Evolutionary conservation across 805 yeast genomes (phyloP).

Genomic region (Teunomyces tritomae): DNA sequence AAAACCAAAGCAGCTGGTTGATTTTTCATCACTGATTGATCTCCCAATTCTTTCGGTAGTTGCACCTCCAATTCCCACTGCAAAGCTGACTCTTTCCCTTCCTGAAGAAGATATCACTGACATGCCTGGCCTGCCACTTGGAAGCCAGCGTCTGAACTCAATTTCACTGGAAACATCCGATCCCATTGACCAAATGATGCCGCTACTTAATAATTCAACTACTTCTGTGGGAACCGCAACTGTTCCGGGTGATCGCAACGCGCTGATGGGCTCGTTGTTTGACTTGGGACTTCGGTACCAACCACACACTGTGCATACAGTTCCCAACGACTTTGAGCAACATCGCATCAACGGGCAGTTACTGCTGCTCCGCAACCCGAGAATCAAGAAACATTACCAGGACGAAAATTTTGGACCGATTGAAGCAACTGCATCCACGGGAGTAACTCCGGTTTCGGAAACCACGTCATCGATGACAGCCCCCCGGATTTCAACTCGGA

Average conservation of each 20-base stretch:
- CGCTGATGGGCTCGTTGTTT: conserved; percentile 3
- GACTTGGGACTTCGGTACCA: not conserved
- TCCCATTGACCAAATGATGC: conserved; percentile 26
- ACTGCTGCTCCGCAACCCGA: conserved; percentile 23
- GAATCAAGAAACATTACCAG: conserved; percentile 28
- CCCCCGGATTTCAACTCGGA: not conserved
- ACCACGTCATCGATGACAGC: no score
- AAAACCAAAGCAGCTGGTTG: no score
- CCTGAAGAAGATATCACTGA: conserved; percentile 17
- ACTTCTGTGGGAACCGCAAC: conserved; percentile 14
- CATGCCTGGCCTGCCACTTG: conserved; percentile 13
- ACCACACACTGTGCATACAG: not conserved
- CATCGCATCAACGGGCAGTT: conserved; percentile 14
- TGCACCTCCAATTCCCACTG: no score
- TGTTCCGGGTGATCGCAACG: not conserved
- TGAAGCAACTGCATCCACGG: not conserved
- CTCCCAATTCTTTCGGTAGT: not conserved
- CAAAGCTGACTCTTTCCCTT: not conserved
- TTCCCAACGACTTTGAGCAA: conserved; percentile 4
- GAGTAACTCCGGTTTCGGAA: no score
- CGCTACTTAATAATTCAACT: conserved; percentile 26
- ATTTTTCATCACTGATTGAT: no score
- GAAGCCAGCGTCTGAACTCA: conserved; percentile 2
- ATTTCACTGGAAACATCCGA: conserved; percentile 2
- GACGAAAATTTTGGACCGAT: conserved; percentile 6